A percentile compares a stretch with the other conserved stretches of the same genome.
These are phyloP conservation scores for Kwoniella dejecticola DNA, from an alignment of 768 basidiomycete species.

Conservation along the genomic window DNA sequence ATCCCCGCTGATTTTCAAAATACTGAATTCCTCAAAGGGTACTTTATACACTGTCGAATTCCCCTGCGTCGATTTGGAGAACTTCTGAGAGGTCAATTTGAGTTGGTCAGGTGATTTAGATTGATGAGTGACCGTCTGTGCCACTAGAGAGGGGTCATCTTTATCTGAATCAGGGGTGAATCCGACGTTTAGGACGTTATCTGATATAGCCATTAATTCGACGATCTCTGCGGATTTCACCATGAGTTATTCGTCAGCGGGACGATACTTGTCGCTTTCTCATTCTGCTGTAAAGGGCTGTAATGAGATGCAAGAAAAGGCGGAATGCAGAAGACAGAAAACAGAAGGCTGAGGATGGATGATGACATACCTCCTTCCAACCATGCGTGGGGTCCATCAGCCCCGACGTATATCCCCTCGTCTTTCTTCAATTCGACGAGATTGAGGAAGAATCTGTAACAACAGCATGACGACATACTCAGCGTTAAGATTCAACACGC, in stretches of 20 bases:
- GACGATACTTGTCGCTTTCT: background rate
- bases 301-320: too few species aligned
- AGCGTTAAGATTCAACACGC: too few species aligned
- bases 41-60: constrained; percentile 30
- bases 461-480: background rate
- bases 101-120: constrained; percentile 18
- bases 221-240: constrained; percentile 71
- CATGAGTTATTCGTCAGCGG: background rate
- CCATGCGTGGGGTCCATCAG: constrained; percentile 95
- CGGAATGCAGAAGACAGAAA: too few species aligned
- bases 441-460: constrained; percentile 76
- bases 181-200: constrained; percentile 51
- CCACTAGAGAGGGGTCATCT: constrained; percentile 35
- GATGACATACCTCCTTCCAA: constrained; percentile 73
- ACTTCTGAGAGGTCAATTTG: constrained; percentile 17
- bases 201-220: constrained; percentile 90
- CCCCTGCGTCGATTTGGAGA: constrained; percentile 24
- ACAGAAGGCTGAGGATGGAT: background rate
- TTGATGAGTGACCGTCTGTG: constrained; percentile 35
- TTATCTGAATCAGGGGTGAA: constrained; percentile 41
- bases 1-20: constrained; percentile 33
- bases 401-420: constrained; percentile 89
- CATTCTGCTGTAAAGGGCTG: too few species aligned
- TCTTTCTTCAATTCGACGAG: constrained; percentile 75
- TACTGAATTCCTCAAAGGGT: constrained; percentile 50